Percentiles rank a stretch among this genome's conserved stretches.
phyloP scores from a whole-genome alignment of 108 stramenopile species.

The Nitzschia palea region DNA sequence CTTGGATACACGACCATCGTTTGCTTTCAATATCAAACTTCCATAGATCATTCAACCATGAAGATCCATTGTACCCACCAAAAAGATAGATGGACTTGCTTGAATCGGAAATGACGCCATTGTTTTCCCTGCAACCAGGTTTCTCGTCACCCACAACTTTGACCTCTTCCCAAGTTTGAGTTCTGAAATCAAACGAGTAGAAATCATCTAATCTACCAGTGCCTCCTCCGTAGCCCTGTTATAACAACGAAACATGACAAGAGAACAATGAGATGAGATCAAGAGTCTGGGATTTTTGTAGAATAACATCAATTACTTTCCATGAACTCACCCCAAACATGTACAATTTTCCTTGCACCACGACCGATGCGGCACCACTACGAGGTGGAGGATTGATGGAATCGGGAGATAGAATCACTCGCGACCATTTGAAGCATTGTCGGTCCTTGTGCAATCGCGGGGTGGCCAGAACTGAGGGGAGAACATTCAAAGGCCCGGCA shows the following conservation, averaged over 20 bases:
- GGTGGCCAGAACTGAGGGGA: neutral
- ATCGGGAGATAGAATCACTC: constrained; percentile 9
- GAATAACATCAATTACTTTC: neutral
- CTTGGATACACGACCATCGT: constrained; percentile 81
- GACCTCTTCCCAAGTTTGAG: constrained; percentile 68
- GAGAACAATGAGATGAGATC: too few relatives aligned
- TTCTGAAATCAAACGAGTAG: constrained; percentile 74
- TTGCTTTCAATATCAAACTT: constrained; percentile 78
- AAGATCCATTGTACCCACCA: constrained; percentile 79
- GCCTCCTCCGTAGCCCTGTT: constrained; percentile 56
- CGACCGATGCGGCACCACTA: constrained; percentile 87
- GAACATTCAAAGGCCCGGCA: constrained; percentile 10
- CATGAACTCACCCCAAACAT: constrained; percentile 58
- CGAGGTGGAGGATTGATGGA: constrained; percentile 75
- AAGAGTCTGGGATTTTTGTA: too few relatives aligned
- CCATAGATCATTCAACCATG: constrained; percentile 93
- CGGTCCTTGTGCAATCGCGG: constrained; percentile 8
- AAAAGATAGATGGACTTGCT: constrained; percentile 80
- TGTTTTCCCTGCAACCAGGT: constrained; percentile 88
- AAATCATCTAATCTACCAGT: constrained; percentile 91
- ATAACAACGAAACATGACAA: neutral
- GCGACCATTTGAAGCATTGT: constrained; percentile 26
- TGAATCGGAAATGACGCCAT: constrained; percentile 65
- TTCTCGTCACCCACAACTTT: constrained; percentile 58
- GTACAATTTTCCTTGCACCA: constrained; percentile 77